phyloP scores from a whole-genome alignment of 305 asterid genomes.

The Rubia tinctorum region DNA sequence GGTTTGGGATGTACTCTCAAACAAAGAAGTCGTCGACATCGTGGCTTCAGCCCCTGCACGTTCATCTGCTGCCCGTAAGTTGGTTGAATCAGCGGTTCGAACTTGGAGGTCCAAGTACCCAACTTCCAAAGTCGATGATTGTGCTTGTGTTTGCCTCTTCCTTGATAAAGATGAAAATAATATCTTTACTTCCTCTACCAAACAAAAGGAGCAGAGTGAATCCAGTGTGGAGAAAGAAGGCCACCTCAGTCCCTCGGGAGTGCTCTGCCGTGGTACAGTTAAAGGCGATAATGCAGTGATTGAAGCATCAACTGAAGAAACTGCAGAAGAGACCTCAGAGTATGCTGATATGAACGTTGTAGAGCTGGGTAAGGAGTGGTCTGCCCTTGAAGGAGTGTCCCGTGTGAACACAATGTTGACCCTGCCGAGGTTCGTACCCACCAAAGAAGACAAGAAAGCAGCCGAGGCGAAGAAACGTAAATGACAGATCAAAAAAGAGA shows the following conservation, averaged over 20 bases:
- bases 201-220: conserved; percentile 30
- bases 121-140: conserved; percentile 75
- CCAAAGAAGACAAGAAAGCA: conserved; percentile 42
- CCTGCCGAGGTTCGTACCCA: conserved; percentile 68
- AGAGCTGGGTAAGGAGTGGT: conserved; percentile 53
- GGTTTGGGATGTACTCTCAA: conserved; percentile 90
- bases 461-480: conserved; percentile 33
- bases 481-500: conserved; percentile 2
- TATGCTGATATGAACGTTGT: conserved; percentile 23
- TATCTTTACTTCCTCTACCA: conserved; percentile 22
- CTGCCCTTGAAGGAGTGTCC: conserved; percentile 65
- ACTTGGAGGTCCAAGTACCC: conserved; percentile 66
- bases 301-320: conserved; percentile 20
- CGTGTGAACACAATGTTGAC: conserved; percentile 71
- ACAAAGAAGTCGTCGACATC: conserved; percentile 63
- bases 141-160: conserved; percentile 81
- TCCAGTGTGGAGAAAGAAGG: conserved; percentile 13
- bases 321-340: conserved; percentile 29
- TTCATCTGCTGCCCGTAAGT: conserved; percentile 52
- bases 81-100: conserved; percentile 65
- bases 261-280: conserved; percentile 15
- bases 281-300: not conserved
- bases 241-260: conserved; percentile 20
- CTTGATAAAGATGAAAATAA: conserved; percentile 42
- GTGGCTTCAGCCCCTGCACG: conserved; percentile 56